Evolutionary conservation across 2,329 filamentous ascomycete species (phyloP).

Genomic region (Nothophoma quercina): DNA sequence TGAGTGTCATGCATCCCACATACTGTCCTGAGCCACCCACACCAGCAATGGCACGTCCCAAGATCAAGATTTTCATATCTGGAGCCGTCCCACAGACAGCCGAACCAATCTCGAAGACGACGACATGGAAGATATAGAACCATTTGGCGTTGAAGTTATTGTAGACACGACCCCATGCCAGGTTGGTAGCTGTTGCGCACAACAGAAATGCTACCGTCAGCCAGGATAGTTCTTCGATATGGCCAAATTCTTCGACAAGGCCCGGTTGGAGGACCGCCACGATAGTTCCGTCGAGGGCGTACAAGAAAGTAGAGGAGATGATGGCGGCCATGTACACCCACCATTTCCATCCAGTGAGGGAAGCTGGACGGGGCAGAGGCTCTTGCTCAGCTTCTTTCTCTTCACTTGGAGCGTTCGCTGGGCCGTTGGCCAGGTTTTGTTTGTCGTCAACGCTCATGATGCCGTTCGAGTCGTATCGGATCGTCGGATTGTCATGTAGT

Average conservation of each 20-base stretch:
- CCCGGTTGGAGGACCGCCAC: conserved; percentile 41
- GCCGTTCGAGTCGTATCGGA: too few species aligned
- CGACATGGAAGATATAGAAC: conserved; percentile 29
- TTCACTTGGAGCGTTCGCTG: too few species aligned
- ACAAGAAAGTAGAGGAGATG: conserved; percentile 17
- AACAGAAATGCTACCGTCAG: conserved; percentile 18
- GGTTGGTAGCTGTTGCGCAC: not conserved
- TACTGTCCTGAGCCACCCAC: conserved; percentile 55
- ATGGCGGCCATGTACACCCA: not conserved
- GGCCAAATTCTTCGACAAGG: conserved; percentile 33
- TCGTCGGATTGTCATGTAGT: too few species aligned
- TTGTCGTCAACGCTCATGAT: too few species aligned
- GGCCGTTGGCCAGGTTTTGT: too few species aligned
- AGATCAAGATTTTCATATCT: conserved; percentile 41
- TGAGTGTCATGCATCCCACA: conserved; percentile 21
- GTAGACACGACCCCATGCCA: not conserved
- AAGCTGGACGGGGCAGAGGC: too few species aligned
- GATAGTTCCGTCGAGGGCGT: conserved; percentile 36
- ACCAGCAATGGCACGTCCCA: conserved; percentile 57
- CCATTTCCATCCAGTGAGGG: too few species aligned
- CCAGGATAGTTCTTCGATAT: conserved; percentile 38
- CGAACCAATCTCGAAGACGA: conserved; percentile 41
- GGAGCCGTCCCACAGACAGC: conserved; percentile 45
- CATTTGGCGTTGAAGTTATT: conserved; percentile 55
- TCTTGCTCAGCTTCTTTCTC: too few species aligned